Evolutionary conservation across 768 basidiomycete species (phyloP).

Genomic region (Suillus subluteus): DNA sequence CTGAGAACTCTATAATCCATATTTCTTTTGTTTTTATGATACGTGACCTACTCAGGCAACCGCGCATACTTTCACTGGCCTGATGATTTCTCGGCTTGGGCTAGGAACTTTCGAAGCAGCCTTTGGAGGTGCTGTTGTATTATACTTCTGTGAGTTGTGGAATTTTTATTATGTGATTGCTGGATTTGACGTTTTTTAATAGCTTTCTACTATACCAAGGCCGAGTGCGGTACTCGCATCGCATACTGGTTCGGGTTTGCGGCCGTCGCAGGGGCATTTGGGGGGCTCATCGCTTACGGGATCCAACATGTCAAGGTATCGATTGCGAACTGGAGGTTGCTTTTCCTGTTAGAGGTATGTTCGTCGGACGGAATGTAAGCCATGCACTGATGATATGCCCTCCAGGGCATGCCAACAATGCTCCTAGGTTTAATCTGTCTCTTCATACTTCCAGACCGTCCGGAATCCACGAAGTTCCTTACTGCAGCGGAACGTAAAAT

Average conservation of each 20-base stretch:
- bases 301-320: slow-evolving; percentile 44
- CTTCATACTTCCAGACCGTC: slow-evolving; percentile 35
- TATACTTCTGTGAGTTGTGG: slow-evolving; percentile 32
- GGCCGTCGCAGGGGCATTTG: slow-evolving; percentile 59
- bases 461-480: slow-evolving; percentile 38
- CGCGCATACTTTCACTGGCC: slow-evolving; percentile 29
- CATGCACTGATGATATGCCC: neutral
- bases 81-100: slow-evolving; percentile 34
- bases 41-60: slow-evolving; percentile 23
- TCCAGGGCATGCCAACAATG: slow-evolving; percentile 60
- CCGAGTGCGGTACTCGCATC: slow-evolving; percentile 48
- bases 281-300: slow-evolving; percentile 58
- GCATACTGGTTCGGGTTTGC: slow-evolving; percentile 61
- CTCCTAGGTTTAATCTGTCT: slow-evolving; percentile 31
- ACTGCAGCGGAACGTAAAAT: slow-evolving; percentile 37
- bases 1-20: slow-evolving; percentile 11
- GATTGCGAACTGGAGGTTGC: slow-evolving; percentile 46
- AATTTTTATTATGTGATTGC: slow-evolving; percentile 21
- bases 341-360: slow-evolving; percentile 33
- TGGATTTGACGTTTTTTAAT: neutral
- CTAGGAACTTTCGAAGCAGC: slow-evolving; percentile 40
- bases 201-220: slow-evolving; percentile 55
- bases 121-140: slow-evolving; percentile 35
- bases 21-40: neutral
- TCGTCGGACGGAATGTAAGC: neutral